Evolutionary conservation across 148 eudicot species (phyloP).

Genomic region (Polygonum aviculare): DNA sequence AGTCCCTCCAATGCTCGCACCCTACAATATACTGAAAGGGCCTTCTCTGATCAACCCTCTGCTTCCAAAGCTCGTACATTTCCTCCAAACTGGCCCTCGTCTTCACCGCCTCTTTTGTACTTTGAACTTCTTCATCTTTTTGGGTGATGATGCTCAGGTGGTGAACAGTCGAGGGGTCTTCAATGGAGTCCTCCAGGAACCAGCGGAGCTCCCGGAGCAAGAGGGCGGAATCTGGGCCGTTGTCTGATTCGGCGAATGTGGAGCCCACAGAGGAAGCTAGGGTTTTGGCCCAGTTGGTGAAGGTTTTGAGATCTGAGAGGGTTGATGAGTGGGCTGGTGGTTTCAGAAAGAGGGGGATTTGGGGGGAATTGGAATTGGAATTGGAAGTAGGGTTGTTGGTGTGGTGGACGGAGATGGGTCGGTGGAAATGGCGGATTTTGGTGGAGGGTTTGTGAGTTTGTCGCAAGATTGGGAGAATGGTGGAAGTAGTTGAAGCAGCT

Average conservation of each 20-base stretch:
- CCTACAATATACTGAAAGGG: conserved; percentile 95
- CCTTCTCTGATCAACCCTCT: conserved; percentile 64
- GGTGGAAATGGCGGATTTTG: conserved; percentile 8
- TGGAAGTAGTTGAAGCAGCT: not conserved
- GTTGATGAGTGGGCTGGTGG: conserved; percentile 50
- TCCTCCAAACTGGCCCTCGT: conserved; percentile 45
- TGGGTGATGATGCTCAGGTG: conserved; percentile 17
- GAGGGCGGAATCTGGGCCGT: conserved; percentile 50
- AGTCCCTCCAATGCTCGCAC: conserved; percentile 99
- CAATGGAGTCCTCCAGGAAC: conserved; percentile 68
- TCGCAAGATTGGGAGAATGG: conserved; percentile 11
- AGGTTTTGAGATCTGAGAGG: conserved; percentile 42
- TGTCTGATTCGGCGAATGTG: conserved; percentile 37
- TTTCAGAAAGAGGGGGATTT: conserved; percentile 59
- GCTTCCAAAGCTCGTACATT: conserved; percentile 61
- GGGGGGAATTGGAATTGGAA: conserved; percentile 25
- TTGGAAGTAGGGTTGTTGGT: not conserved
- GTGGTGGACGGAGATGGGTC: conserved; percentile 3
- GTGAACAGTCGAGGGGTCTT: conserved; percentile 24
- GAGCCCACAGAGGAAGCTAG: conserved; percentile 44
- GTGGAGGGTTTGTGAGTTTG: conserved; percentile 2
- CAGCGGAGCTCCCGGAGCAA: conserved; percentile 71
- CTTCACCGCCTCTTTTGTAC: conserved; percentile 6
- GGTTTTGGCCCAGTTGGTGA: conserved; percentile 63
- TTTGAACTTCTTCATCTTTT: not conserved